Evolutionary conservation across 2,329 filamentous ascomycete species (phyloP).

Genomic region (Colletotrichum graminicola): DNA sequence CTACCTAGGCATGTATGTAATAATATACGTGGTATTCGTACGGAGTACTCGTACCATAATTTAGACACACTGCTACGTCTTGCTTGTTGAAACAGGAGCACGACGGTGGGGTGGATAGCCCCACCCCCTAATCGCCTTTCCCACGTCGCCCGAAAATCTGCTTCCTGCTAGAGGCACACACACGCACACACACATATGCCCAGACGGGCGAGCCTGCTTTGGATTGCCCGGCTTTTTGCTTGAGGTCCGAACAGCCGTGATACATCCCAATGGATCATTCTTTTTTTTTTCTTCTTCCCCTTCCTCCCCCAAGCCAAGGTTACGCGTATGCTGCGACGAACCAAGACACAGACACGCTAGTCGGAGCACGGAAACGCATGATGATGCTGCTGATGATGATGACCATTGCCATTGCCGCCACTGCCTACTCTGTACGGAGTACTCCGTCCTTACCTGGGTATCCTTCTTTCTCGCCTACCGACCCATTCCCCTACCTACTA

Average conservation of each 20-base stretch:
- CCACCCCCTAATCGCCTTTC: slow-evolving; percentile 16
- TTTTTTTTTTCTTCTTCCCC: background rate
- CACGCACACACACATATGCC: slow-evolving; percentile 19
- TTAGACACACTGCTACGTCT: background rate
- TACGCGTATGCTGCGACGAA: slow-evolving; percentile 3
- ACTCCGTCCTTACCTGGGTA: background rate
- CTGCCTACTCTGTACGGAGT: background rate
- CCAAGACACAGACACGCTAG: slow-evolving; percentile 22
- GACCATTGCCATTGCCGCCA: background rate
- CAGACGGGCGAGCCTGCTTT: slow-evolving; percentile 15
- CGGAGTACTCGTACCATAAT: background rate
- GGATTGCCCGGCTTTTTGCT: slow-evolving; percentile 17
- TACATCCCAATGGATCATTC: background rate
- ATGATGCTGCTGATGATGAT: slow-evolving; percentile 2
- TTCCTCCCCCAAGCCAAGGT: background rate
- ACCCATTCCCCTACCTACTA: background rate
- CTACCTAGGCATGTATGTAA: background rate
- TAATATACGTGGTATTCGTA: background rate
- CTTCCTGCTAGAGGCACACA: background rate
- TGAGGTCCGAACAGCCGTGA: slow-evolving; percentile 19
- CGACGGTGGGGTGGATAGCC: slow-evolving; percentile 26
- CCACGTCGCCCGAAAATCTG: background rate
- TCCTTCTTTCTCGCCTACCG: background rate
- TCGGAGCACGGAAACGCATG: slow-evolving; percentile 17
- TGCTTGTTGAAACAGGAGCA: slow-evolving; percentile 35